Base-by-base conservation (phyloP, 139 green algal genomes). In the Coelastrella sp. region DNA sequence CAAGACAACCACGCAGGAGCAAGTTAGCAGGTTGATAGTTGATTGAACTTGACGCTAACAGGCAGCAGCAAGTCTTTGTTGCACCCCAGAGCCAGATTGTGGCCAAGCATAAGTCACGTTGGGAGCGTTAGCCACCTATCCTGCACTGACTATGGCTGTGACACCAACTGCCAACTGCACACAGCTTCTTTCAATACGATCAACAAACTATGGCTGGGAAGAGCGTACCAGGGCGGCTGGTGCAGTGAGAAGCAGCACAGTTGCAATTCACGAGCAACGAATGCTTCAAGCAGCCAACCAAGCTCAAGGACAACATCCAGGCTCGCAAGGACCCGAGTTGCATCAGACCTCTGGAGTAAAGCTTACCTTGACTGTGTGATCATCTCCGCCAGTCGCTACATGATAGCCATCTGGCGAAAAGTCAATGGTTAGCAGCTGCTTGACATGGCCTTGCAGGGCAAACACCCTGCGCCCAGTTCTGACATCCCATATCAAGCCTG, bases 401-500 rank as follows among this genome's bases (percentile, higher is more conserved):
- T 95, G 92, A 22, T 88, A 97, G 8, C 98, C 98, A 85, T 98
- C 97, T 23, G 97, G 97, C 0, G 94, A 94, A 85, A 99, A 99
- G 91, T 99, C 97, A 0, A 98, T 86, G 2, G 90, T 89, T 59
- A 99, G 94, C 5, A 99, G 22, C 81, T 93, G 90, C 92, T 99
- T 97, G 19, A 98, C 95, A 89, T 99, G 98, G 4, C 98, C 98
- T 84, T 98, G 88, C 76, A 99, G 93, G 47, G 92, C 90, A 56
- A 96, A 79, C 59, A 99, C 95, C 92, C 94, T 97, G 83, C 95
- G 92, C 14, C 98, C 98, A 0, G 95, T 99, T 23, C 98, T 94
- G 68, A 97, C 89, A 88, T 99, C 98, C 98, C 98, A 99, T 5
- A 99, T 78, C 7, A 96, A 94, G 0, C 91, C 94, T 96, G 91